phyloP scores from a whole-genome alignment of 2,329 filamentous ascomycete genomes.

The Gaeumannomyces tritici region DNA sequence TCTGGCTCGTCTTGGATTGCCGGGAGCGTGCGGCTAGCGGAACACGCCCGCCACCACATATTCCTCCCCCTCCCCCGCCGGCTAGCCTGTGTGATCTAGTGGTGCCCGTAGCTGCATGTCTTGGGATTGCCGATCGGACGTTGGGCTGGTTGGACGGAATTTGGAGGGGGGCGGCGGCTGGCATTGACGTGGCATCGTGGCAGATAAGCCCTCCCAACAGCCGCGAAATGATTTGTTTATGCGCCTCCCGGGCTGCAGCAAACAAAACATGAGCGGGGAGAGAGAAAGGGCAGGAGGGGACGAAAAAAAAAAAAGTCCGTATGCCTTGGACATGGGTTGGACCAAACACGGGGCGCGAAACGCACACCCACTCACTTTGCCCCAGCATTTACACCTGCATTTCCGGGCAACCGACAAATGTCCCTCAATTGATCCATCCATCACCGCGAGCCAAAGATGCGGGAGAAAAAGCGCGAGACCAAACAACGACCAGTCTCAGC shows the following conservation, averaged over 20 bases:
- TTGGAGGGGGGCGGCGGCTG: neutral
- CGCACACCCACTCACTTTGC: neutral
- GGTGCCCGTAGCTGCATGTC: no score
- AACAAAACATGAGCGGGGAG: neutral
- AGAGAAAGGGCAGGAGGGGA: neutral
- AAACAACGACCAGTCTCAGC: no score
- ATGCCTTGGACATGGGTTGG: no score
- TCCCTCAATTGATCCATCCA: no score
- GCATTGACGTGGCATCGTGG: constrained; percentile 4
- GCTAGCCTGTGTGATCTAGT: no score
- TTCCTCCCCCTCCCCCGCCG: neutral
- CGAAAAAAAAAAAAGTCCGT: neutral
- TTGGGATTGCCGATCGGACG: neutral
- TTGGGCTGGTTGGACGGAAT: neutral
- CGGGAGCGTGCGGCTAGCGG: neutral
- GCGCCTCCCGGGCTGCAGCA: neutral
- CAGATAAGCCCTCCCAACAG: neutral
- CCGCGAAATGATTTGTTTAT: neutral
- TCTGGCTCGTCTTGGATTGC: neutral
- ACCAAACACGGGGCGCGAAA: no score
- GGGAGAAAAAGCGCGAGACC: no score
- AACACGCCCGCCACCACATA: neutral
- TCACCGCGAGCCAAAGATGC: no score
- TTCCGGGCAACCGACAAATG: no score
- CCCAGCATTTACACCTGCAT: neutral